Evolutionary conservation across 2,329 filamentous ascomycete genomes (phyloP).

Genomic region (Drechslerella coelobrocha): DNA sequence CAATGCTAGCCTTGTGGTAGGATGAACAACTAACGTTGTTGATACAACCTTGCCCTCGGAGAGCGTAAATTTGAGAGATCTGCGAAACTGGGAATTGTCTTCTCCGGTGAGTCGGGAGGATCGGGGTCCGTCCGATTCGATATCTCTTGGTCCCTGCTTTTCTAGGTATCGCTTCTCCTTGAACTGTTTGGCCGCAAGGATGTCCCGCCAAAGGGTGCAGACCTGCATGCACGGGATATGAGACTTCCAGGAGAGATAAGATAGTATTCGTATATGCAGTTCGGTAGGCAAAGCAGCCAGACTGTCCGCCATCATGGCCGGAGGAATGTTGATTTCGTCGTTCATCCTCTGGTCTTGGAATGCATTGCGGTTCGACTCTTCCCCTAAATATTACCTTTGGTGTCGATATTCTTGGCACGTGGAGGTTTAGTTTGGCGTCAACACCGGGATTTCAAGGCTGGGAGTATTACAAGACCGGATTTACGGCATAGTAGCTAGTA

Average conservation of each 20-base stretch:
- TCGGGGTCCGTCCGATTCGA: background rate
- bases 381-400: too few species aligned
- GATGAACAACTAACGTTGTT: background rate
- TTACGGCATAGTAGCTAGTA: too few species aligned
- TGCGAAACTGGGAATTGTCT: background rate
- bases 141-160: background rate
- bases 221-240: constrained; percentile 35
- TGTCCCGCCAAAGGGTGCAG: constrained; percentile 10
- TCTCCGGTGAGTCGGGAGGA: constrained; percentile 1
- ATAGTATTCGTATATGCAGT: constrained; percentile 13
- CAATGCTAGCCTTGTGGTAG: background rate
- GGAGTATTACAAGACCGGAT: too few species aligned
- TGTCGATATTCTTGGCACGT: too few species aligned
- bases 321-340: too few species aligned
- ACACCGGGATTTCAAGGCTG: too few species aligned
- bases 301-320: too few species aligned
- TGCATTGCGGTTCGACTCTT: too few species aligned
- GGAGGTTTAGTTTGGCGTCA: too few species aligned
- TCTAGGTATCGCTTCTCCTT: constrained; percentile 12
- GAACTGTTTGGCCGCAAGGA: background rate
- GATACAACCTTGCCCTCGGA: background rate
- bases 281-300: constrained; percentile 8
- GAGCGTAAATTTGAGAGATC: constrained; percentile 9
- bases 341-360: too few species aligned
- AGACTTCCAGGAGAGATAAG: constrained; percentile 14